A percentile compares a stretch with the other conserved stretches of the same genome.
Conservation (phyloP, 495 filamentous ascomycete species). For the Aspergillus conjunctus region DNA sequence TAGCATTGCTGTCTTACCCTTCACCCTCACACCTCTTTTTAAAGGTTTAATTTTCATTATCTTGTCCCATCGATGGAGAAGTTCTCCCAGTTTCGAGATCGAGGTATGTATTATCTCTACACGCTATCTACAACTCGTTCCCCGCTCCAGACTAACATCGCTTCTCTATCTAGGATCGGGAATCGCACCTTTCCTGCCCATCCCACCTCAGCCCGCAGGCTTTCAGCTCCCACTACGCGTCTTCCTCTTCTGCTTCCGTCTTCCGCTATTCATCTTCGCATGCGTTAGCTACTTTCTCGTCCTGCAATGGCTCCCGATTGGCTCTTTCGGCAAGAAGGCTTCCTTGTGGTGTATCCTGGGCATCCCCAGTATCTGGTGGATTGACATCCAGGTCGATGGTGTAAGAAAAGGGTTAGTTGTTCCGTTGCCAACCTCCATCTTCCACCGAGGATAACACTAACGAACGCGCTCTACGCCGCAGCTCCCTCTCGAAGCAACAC, state of each 20-base stretch:
- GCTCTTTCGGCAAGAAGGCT: slow-evolving; percentile 74
- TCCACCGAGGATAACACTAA: not conserved
- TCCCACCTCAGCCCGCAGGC: slow-evolving; percentile 60
- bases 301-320: slow-evolving; percentile 85
- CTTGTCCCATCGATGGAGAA: slow-evolving; percentile 74
- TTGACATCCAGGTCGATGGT: slow-evolving; percentile 93
- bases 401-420: slow-evolving; percentile 76
- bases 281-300: slow-evolving; percentile 73
- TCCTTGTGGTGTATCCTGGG: slow-evolving; percentile 82
- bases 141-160: not conserved
- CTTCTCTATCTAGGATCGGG: slow-evolving; percentile 71
- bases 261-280: slow-evolving; percentile 74
- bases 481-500: slow-evolving; percentile 59
- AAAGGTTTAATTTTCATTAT: not conserved
- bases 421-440: not conserved
- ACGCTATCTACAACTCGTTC: not conserved
- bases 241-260: slow-evolving; percentile 77
- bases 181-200: slow-evolving; percentile 92
- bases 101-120: slow-evolving; percentile 58
- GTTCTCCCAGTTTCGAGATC: slow-evolving; percentile 92
- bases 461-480: slow-evolving; percentile 20
- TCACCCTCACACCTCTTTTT: not conserved
- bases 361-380: slow-evolving; percentile 94
- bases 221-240: slow-evolving; percentile 63
- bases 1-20: not conserved